Percentiles rank a stretch among this genome's conserved stretches.
Evolutionary conservation across 2,329 filamentous ascomycete genomes (phyloP).

Genomic region (Zasmidium angulare): DNA sequence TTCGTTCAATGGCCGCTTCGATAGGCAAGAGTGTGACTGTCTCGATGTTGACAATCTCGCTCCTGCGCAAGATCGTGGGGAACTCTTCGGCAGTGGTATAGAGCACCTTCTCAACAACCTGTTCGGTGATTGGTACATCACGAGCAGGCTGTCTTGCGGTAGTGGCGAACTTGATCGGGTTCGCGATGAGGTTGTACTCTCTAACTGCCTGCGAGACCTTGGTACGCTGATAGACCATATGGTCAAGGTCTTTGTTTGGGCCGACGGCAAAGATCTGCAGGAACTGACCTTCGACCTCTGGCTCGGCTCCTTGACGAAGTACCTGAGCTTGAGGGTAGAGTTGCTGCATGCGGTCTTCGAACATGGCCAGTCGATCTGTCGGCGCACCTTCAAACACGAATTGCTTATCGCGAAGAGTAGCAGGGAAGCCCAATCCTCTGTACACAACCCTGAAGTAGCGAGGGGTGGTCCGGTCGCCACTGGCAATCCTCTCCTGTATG

Average conservation of each 20-base stretch:
- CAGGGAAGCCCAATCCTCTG: slow-evolving; percentile 83
- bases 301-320: slow-evolving; percentile 66
- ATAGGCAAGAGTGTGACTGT: slow-evolving; percentile 69
- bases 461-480: slow-evolving; percentile 73
- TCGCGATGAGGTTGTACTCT: slow-evolving; percentile 80
- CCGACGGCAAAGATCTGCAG: slow-evolving; percentile 78
- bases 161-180: slow-evolving; percentile 75
- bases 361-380: slow-evolving; percentile 73
- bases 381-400: slow-evolving; percentile 86
- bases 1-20: slow-evolving; percentile 87
- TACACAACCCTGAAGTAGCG: slow-evolving; percentile 92
- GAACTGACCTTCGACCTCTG: slow-evolving; percentile 85
- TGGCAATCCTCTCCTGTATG: slow-evolving; percentile 84
- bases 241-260: slow-evolving; percentile 75
- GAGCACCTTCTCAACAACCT: slow-evolving; percentile 78
- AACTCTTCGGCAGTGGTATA: slow-evolving; percentile 84
- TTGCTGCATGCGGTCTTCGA: slow-evolving; percentile 89
- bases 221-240: slow-evolving; percentile 85
- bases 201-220: slow-evolving; percentile 78
- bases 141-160: slow-evolving; percentile 66
- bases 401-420: slow-evolving; percentile 79
- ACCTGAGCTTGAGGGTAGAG: slow-evolving; percentile 85
- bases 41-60: slow-evolving; percentile 72
- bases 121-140: slow-evolving; percentile 66
- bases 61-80: slow-evolving; percentile 84